Conservation (phyloP, 1,284 basidiomycete genomes). For the Phellopilus nigrolimitatus region DNA sequence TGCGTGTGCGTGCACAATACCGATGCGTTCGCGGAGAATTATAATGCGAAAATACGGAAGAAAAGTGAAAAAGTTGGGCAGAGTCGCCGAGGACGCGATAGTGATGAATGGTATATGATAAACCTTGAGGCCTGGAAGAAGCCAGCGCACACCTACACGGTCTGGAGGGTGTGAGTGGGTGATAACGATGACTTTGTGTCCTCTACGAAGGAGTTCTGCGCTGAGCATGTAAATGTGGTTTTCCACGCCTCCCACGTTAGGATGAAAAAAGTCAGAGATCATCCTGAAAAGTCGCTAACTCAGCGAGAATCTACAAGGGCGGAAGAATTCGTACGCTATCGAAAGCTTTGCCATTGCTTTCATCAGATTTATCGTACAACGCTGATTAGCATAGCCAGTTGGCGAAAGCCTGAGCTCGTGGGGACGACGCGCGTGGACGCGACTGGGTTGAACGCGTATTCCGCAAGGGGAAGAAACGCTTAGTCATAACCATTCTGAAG, state of each 20-base stretch:
- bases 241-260: slow-evolving; percentile 93
- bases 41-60: slow-evolving; percentile 90
- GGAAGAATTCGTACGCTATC: slow-evolving; percentile 13
- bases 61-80: slow-evolving; percentile 93
- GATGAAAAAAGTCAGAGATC: slow-evolving; percentile 97
- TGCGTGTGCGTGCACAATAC: slow-evolving; percentile 91
- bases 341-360: slow-evolving; percentile 5
- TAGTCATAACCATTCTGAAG: slow-evolving; percentile 12
- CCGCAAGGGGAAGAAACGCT: slow-evolving; percentile 10
- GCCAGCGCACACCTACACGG: slow-evolving; percentile 85
- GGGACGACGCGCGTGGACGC: no score
- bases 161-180: slow-evolving; percentile 88
- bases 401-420: no score
- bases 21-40: slow-evolving; percentile 80
- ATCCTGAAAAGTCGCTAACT: slow-evolving; percentile 50
- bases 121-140: slow-evolving; percentile 83
- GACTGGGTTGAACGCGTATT: slow-evolving; percentile 1
- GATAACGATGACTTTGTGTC: slow-evolving; percentile 92
- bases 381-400: no score
- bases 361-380: no score
- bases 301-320: neutral
- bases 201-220: slow-evolving; percentile 75
- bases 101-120: slow-evolving; percentile 91
- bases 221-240: slow-evolving; percentile 94
- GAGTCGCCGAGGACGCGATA: slow-evolving; percentile 85